A percentile compares a stretch with the other conserved stretches of the same genome.
These are phyloP conservation scores for Oleoguttula mirabilis DNA, from an alignment of 495 filamentous ascomycete species.

Conservation along the genomic window DNA sequence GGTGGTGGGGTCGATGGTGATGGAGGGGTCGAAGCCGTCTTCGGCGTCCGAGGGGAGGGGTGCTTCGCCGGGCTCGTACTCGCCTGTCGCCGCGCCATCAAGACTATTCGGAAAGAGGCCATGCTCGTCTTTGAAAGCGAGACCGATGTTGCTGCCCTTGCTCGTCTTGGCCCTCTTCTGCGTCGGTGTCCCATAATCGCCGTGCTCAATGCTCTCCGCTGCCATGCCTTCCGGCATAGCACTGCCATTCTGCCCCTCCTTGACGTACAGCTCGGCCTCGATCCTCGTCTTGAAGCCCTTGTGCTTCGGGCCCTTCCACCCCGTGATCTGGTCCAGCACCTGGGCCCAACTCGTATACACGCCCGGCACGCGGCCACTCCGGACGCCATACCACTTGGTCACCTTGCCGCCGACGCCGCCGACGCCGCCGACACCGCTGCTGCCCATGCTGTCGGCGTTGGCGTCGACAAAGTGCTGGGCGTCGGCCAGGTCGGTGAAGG, in stretches of 20 bases:
- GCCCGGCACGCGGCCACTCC: slow-evolving; percentile 64
- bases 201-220: slow-evolving; percentile 15
- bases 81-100: slow-evolving; percentile 23
- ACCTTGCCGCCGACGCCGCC: background rate
- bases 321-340: slow-evolving; percentile 64
- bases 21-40: slow-evolving; percentile 51
- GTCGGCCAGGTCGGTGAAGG: slow-evolving; percentile 62
- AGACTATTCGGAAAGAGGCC: too few relatives aligned
- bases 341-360: slow-evolving; percentile 82
- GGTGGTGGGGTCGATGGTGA: slow-evolving; percentile 42
- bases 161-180: slow-evolving; percentile 33
- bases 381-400: slow-evolving; percentile 72
- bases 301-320: slow-evolving; percentile 65
- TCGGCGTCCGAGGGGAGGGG: slow-evolving; percentile 43
- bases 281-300: slow-evolving; percentile 63
- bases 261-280: slow-evolving; percentile 68
- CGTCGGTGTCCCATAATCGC: slow-evolving; percentile 4
- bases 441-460: slow-evolving; percentile 2
- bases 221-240: slow-evolving; percentile 4
- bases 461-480: slow-evolving; percentile 64
- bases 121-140: slow-evolving; percentile 22
- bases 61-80: slow-evolving; percentile 42
- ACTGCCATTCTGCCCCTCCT: slow-evolving; percentile 29
- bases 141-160: slow-evolving; percentile 4
- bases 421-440: background rate